Evolutionary conservation across 228 moss, liverwort and hornwort species (phyloP).

Genomic region (Sphagnum fallax): DNA sequence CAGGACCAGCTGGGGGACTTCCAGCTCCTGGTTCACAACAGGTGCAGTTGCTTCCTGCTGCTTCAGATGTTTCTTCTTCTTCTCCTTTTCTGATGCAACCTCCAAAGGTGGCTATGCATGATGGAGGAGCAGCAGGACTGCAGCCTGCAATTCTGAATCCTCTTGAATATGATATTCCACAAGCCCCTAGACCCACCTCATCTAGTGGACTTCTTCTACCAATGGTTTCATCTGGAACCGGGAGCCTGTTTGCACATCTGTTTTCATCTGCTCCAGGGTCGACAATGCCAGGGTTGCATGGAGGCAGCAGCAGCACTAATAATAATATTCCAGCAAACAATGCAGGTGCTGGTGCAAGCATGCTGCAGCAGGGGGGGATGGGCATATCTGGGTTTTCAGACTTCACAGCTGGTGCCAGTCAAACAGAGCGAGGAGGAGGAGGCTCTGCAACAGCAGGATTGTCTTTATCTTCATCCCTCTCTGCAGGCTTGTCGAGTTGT

Average conservation of each 20-base stretch:
- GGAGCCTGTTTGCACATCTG: slow-evolving; percentile 71
- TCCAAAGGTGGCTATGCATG: slow-evolving; percentile 62
- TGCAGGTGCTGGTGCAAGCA: slow-evolving; percentile 29
- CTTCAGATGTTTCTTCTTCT: slow-evolving; percentile 51
- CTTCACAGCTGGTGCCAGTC: slow-evolving; percentile 70
- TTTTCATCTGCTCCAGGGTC: slow-evolving; percentile 59
- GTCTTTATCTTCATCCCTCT: slow-evolving; percentile 52
- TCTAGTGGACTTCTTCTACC: slow-evolving; percentile 65
- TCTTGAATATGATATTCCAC: slow-evolving; percentile 79
- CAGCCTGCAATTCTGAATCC: slow-evolving; percentile 58
- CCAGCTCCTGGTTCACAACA: slow-evolving; percentile 46
- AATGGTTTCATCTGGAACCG: slow-evolving; percentile 42
- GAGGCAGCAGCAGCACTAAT: slow-evolving; percentile 16
- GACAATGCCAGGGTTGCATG: slow-evolving; percentile 66
- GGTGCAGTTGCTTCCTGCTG: slow-evolving; percentile 26
- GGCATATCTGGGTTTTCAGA: slow-evolving; percentile 83
- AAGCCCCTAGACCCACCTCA: slow-evolving; percentile 45
- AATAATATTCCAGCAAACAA: too few relatives aligned
- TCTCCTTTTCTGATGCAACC: slow-evolving; percentile 68
- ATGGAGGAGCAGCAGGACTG: slow-evolving; percentile 34
- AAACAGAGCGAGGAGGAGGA: slow-evolving; percentile 40
- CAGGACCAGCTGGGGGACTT: slow-evolving; percentile 49
- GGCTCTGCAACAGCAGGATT: slow-evolving; percentile 69
- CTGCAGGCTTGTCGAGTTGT: slow-evolving; percentile 75
- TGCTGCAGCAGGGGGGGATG: slow-evolving; percentile 24